A percentile compares a stretch with the other conserved stretches of the same genome.
phyloP scores from a whole-genome alignment of 371 early-diverging fungal species.

The Dinochytrium kinnereticum region DNA sequence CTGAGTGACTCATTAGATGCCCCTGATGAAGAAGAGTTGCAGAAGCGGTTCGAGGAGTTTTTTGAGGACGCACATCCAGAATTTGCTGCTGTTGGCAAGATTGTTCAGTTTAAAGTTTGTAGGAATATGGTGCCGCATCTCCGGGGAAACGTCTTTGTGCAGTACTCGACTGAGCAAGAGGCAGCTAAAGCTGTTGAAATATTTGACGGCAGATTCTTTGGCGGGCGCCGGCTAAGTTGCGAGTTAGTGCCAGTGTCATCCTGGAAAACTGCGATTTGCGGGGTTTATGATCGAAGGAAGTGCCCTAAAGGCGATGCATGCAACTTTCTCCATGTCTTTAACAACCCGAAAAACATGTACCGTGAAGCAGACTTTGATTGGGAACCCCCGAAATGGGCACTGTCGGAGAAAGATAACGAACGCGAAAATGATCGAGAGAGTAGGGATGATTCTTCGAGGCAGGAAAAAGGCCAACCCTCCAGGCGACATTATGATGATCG shows the following conservation, averaged over 20 bases:
- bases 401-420: neutral
- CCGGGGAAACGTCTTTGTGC: conserved; percentile 53
- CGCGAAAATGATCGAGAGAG: neutral
- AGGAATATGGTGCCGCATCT: conserved; percentile 45
- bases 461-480: neutral
- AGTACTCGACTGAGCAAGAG: conserved; percentile 43
- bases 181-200: conserved; percentile 38
- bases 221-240: conserved; percentile 37
- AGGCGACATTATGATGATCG: neutral
- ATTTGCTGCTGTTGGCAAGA: conserved; percentile 37
- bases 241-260: conserved; percentile 43
- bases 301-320: conserved; percentile 35
- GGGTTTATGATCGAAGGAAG: conserved; percentile 27
- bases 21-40: conserved; percentile 38
- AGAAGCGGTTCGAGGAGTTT: conserved; percentile 44
- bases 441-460: neutral
- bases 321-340: conserved; percentile 36
- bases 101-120: conserved; percentile 53
- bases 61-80: conserved; percentile 47
- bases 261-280: conserved; percentile 52
- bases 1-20: conserved; percentile 25
- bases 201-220: conserved; percentile 47
- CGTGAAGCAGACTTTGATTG: conserved; percentile 35
- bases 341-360: conserved; percentile 26
- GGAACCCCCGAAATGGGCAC: conserved; percentile 17